Evolutionary conservation across 108 stramenopile genomes (phyloP), one percentile per base, ranked within the genome.

Genomic region (Conticribra weissflogii): DNA sequence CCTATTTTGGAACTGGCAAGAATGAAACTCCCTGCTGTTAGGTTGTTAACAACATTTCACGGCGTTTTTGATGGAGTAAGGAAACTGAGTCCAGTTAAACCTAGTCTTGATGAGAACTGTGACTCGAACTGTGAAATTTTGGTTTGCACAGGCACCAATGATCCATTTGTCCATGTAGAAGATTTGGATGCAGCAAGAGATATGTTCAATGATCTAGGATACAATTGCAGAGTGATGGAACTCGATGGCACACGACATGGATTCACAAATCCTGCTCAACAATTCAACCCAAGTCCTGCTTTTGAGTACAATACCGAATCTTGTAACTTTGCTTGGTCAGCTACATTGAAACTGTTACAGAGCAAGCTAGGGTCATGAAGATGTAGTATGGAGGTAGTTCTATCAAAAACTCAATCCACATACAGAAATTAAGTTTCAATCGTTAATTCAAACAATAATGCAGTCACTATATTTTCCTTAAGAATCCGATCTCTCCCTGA

Each of bases 221-320:
- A 74, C 53, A 25, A 61, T 12, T 69, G 71, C 4, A 32, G 33
- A 2, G 48, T 85, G 1, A 45, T 82, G 54, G 50, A 72, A 33
- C 63, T 85, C 19, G 68, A 79, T 14, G 64, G 67, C 15, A 83
- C 84, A n/a, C 81, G 65, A 41, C 91, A 92, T 64, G 91, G 91
- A 15, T 92, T 88, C 64, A 89, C 85, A 2, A 92, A 92, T 77
- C 88, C 91, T 33, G 91, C 88, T 0, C 91, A 92, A 78, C 71
- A 71, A 30, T 86, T 59, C 59, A 92, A 92, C 51, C 46, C 57
- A 3, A 86, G 81, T 55, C 59, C 58, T 41, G 83, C 88, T 14
- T 92, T 92, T 81, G 76, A 57, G 18, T 91, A 82, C 52, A 71
- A 91, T 58, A 70, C 63, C 21, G 33, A 62, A 21, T 68, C 85